Conservation (phyloP, 192 early-diverging fungal species). For the Coemansia sp. region DNA sequence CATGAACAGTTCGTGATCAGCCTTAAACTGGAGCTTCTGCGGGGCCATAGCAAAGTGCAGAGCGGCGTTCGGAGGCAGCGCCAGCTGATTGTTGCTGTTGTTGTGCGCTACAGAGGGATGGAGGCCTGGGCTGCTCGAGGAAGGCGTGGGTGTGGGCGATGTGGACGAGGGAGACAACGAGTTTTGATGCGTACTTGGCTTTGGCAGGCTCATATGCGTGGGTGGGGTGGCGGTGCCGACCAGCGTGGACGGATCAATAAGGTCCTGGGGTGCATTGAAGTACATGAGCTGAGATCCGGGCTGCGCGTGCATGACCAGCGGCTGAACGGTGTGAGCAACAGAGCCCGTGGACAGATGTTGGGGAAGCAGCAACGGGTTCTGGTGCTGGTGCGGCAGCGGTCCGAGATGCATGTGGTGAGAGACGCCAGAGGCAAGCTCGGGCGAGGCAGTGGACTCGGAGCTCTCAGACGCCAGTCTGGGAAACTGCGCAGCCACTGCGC, state of each 20-base stretch:
- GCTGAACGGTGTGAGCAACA: neutral
- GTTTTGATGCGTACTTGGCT: conserved; percentile 20
- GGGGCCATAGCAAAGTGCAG: conserved; percentile 44
- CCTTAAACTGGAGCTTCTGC: conserved; percentile 49
- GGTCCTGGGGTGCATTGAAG: conserved; percentile 21
- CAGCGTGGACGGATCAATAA: conserved; percentile 30
- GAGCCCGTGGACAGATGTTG: neutral
- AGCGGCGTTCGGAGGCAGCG: conserved; percentile 10
- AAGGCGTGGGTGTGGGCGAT: conserved; percentile 47
- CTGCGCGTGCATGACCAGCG: neutral
- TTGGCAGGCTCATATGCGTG: conserved; percentile 23
- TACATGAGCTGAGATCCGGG: conserved; percentile 12
- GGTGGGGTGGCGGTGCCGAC: conserved; percentile 22
- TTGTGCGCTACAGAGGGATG: conserved; percentile 11
- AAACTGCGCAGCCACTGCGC: conserved; percentile 20
- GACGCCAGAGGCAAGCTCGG: conserved; percentile 29
- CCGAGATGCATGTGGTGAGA: conserved; percentile 9
- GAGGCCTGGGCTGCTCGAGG: conserved; percentile 23
- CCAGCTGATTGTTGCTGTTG: neutral
- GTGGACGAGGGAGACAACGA: conserved; percentile 25
- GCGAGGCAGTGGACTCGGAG: conserved; percentile 47
- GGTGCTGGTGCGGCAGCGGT: conserved; percentile 2
- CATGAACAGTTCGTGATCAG: conserved; percentile 45
- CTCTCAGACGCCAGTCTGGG: conserved; percentile 38
- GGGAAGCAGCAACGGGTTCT: neutral